These are phyloP conservation scores for Paramyrothecium roridum DNA, from an alignment of 2,329 filamentous ascomycete genomes.

Conservation along the genomic window DNA sequence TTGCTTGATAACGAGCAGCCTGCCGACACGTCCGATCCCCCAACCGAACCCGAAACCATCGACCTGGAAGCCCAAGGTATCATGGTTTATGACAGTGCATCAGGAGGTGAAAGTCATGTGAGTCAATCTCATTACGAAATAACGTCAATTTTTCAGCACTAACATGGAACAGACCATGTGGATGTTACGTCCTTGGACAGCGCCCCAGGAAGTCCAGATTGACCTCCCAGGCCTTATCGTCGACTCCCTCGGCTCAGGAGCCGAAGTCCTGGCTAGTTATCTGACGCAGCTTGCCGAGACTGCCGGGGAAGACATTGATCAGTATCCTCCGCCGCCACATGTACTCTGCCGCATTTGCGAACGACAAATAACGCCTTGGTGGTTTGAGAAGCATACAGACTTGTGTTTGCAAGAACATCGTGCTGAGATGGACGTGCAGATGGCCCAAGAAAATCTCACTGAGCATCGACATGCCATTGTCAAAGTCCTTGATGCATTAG, in stretches of 20 bases:
- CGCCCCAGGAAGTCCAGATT: slow-evolving; percentile 90
- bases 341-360: slow-evolving; percentile 97
- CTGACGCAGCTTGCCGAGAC: slow-evolving; percentile 85
- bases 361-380: slow-evolving; percentile 95
- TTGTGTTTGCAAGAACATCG: slow-evolving; percentile 93
- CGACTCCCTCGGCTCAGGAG: slow-evolving; percentile 89
- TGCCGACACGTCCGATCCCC: neutral
- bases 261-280: slow-evolving; percentile 91
- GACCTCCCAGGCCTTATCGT: slow-evolving; percentile 87
- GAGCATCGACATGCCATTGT: slow-evolving; percentile 95
- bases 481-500: slow-evolving; percentile 87
- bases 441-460: slow-evolving; percentile 85
- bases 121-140: slow-evolving; percentile 31
- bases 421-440: slow-evolving; percentile 96
- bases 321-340: slow-evolving; percentile 79
- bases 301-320: slow-evolving; percentile 69
- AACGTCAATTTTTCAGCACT: slow-evolving; percentile 5
- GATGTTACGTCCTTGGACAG: slow-evolving; percentile 93
- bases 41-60: slow-evolving; percentile 41
- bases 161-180: slow-evolving; percentile 81
- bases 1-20: slow-evolving; percentile 26
- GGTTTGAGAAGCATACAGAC: slow-evolving; percentile 99
- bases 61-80: slow-evolving; percentile 95
- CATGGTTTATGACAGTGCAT: slow-evolving; percentile 90
- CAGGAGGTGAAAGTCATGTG: slow-evolving; percentile 87